Evolutionary conservation across 179 eudicot species (phyloP).

Genomic region (Pouteria campechiana): DNA sequence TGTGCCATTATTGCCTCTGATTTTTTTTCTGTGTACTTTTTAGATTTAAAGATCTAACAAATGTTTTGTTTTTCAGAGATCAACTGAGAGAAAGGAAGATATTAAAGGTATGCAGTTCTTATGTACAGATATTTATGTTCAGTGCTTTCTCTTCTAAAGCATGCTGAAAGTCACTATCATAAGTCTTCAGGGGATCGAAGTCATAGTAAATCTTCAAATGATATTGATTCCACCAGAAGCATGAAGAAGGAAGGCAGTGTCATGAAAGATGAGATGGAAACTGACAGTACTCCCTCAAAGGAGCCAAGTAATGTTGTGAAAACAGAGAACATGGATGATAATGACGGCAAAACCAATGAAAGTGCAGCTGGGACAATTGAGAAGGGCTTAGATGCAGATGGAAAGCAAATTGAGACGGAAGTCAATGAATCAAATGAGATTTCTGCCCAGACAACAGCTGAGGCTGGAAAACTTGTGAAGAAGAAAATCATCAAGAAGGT

Average conservation of each 20-base stretch:
- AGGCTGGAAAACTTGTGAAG: conserved; percentile 33
- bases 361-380: conserved; percentile 11
- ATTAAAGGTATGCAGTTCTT: conserved; percentile 40
- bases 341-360: conserved; percentile 13
- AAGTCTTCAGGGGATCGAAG: no score
- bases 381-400: conserved; percentile 19
- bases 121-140: neutral
- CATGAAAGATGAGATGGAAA: conserved; percentile 36
- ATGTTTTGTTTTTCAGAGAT: conserved; percentile 31
- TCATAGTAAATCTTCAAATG: conserved; percentile 23
- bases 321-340: conserved; percentile 31
- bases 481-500: conserved; percentile 68
- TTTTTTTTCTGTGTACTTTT: neutral
- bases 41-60: conserved; percentile 1
- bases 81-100: conserved; percentile 44
- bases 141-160: neutral
- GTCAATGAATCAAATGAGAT: conserved; percentile 21
- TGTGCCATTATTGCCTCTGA: neutral
- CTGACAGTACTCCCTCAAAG: conserved; percentile 18
- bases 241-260: conserved; percentile 22
- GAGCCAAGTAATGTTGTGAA: conserved; percentile 12
- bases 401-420: conserved; percentile 23
- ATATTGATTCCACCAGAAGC: conserved; percentile 25
- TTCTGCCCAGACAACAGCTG: conserved; percentile 15
- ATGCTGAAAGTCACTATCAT: conserved; percentile 13